Conservation (phyloP, 768 basidiomycete species). For the Clavaria fumosa region DNA sequence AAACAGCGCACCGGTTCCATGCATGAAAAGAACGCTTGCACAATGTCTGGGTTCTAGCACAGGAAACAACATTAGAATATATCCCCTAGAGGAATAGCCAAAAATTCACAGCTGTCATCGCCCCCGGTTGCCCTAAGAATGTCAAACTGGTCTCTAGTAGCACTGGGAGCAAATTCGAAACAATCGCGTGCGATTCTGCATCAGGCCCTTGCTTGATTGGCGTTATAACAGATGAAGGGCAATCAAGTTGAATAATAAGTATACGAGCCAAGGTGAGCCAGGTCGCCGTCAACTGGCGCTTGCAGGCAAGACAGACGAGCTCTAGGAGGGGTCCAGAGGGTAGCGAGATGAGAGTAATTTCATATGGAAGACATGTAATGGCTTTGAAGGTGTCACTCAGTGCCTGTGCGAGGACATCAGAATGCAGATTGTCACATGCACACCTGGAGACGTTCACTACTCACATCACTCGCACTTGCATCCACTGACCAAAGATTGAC, state of each 20-base stretch:
- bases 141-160: constrained; percentile 43
- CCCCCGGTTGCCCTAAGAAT: constrained; percentile 37
- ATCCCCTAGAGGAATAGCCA: neutral
- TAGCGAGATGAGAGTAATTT: constrained; percentile 66
- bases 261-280: constrained; percentile 80
- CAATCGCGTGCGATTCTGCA: constrained; percentile 39
- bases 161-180: constrained; percentile 37
- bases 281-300: constrained; percentile 57
- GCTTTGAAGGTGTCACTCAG: constrained; percentile 76
- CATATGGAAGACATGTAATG: constrained; percentile 66
- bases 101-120: constrained; percentile 51
- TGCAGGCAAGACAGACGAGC: constrained; percentile 56
- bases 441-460: constrained; percentile 16
- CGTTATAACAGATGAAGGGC: constrained; percentile 34
- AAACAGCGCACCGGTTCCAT: constrained; percentile 46
- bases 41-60: constrained; percentile 75
- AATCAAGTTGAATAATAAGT: constrained; percentile 69
- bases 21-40: constrained; percentile 77
- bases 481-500: constrained; percentile 72
- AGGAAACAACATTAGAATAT: neutral
- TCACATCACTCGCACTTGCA: constrained; percentile 58
- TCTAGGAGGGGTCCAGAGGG: constrained; percentile 72
- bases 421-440: neutral
- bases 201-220: constrained; percentile 38
- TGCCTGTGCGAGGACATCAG: constrained; percentile 27